A percentile compares a stretch with the other conserved stretches of the same genome.
Evolutionary conservation across 805 yeast species (phyloP).

Genomic region (Starmera dryadoides): DNA sequence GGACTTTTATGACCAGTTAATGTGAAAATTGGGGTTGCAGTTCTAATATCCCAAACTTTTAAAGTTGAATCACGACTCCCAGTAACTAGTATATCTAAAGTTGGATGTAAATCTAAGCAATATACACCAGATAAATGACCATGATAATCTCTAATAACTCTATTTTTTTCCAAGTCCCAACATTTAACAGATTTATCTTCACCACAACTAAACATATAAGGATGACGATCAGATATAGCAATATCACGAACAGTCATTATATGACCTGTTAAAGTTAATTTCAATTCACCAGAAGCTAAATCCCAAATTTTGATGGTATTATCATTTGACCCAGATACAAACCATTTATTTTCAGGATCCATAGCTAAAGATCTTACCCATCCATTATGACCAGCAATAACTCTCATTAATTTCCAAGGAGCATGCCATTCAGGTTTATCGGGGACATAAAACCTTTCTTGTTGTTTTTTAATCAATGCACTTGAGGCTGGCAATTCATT

Average conservation of each 20-base stretch:
- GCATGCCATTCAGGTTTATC: constrained; percentile 38
- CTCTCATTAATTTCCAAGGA: constrained; percentile 66
- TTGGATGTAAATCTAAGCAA: constrained; percentile 80
- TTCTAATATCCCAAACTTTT: constrained; percentile 90
- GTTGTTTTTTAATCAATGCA: constrained; percentile 6
- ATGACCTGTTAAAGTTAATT: constrained; percentile 83
- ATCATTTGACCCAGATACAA: constrained; percentile 87
- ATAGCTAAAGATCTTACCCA: constrained; percentile 81
- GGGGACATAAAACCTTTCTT: constrained; percentile 9
- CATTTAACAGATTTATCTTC: constrained; percentile 91
- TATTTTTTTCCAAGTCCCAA: constrained; percentile 91
- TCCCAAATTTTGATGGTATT: constrained; percentile 91
- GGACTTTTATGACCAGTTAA: constrained; percentile 78
- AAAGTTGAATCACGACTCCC: constrained; percentile 88
- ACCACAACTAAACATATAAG: constrained; percentile 85
- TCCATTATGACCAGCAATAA: constrained; percentile 85
- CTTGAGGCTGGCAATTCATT: constrained; percentile 8
- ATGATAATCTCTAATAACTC: constrained; percentile 78
- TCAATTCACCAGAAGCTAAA: constrained; percentile 59
- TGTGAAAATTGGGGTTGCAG: constrained; percentile 66
- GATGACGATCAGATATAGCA: constrained; percentile 65
- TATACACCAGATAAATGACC: constrained; percentile 93
- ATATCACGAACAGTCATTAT: constrained; percentile 81
- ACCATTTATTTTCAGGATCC: constrained; percentile 88
- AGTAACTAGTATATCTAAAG: constrained; percentile 71